Evolutionary conservation across 2,329 filamentous ascomycete species (phyloP), one percentile per base, ranked within the genome.

Genomic region (Claviceps humidiphila): DNA sequence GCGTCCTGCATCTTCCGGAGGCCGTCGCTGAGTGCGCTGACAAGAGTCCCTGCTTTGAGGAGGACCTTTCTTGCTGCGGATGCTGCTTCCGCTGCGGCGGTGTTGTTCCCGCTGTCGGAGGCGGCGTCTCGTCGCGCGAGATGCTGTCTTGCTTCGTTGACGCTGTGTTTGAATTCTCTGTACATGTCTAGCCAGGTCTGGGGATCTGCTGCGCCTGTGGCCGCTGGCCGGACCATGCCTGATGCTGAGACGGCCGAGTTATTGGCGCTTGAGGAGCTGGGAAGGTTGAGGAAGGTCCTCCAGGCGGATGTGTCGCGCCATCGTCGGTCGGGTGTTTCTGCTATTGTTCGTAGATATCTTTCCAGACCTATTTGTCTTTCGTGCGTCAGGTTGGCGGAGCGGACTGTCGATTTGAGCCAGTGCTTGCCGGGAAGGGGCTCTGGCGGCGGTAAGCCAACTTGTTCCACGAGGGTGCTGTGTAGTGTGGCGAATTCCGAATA

Each of bases 401-500:
- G 78, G 50, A 87, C 74, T 3, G 87, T 90, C 9, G 81, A 81
- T 55, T 83, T 80, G 63, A 91, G 79, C 86, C 86, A 93, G 47
- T 82, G 81, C 64, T 93, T 93, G 14, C 71, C 71, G 0, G 87
- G 87, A 2, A 91, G 73, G 0, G 84, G 70, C 1, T 73, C 71
- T 0, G 87, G 87, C 7, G 87, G 86, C 20, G 84, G 66, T 22
- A 72, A 63, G 59, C 81, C 81, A 53, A 83, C 77, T 49, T 80
- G 71, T 42, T 75, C 70, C 20, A 74, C 73, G 8, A 94, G 75
- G 4, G 76, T 68, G 34, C 72, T 66, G 68, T 93, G 80, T 16
- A 94, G 80, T 47, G 74, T 66, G 52, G 73, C 71, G 63, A 93
- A 93, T 64, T 93, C 87, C 51, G 83, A 88, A 73, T 91, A 94